Conservation (phyloP, 176 grass and related monocot species). For the Rhynchospora breviuscula region DNA sequence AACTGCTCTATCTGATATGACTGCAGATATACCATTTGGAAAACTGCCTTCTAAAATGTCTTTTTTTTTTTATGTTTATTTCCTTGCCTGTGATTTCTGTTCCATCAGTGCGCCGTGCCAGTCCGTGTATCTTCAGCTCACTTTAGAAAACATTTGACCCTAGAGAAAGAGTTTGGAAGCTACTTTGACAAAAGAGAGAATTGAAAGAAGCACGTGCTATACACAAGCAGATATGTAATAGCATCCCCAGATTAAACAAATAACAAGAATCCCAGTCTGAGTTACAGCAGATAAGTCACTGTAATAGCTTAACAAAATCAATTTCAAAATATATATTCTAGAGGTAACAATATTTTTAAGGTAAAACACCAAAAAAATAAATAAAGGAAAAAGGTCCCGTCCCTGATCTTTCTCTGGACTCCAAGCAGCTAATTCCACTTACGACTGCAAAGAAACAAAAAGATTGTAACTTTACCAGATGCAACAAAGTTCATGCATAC, state of each 20-base stretch:
- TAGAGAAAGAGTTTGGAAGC: background rate
- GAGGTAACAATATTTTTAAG: conserved; percentile 8
- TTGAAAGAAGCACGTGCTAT: background rate
- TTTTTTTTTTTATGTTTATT: background rate
- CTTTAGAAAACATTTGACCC: too few relatives aligned
- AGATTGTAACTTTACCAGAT: background rate
- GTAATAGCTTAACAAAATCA: conserved; percentile 23
- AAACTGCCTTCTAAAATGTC: background rate
- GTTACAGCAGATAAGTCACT: conserved; percentile 1
- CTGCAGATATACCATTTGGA: background rate
- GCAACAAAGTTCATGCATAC: background rate
- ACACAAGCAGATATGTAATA: background rate
- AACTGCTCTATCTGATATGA: background rate
- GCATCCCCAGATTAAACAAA: conserved; percentile 1
- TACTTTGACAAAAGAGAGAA: background rate
- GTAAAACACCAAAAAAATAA: conserved; percentile 1
- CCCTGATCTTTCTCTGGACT: background rate
- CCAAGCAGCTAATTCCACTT: background rate
- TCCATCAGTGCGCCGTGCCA: background rate
- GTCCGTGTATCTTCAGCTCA: background rate
- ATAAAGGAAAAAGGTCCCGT: background rate
- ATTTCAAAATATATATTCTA: conserved; percentile 10
- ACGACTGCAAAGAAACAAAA: conserved; percentile 10
- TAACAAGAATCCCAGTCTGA: conserved; percentile 12
- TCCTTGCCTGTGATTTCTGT: background rate